Evolutionary conservation across 495 filamentous ascomycete genomes (phyloP), one percentile per base, ranked within the genome.

Genomic region (Penicillium cataractarum): DNA sequence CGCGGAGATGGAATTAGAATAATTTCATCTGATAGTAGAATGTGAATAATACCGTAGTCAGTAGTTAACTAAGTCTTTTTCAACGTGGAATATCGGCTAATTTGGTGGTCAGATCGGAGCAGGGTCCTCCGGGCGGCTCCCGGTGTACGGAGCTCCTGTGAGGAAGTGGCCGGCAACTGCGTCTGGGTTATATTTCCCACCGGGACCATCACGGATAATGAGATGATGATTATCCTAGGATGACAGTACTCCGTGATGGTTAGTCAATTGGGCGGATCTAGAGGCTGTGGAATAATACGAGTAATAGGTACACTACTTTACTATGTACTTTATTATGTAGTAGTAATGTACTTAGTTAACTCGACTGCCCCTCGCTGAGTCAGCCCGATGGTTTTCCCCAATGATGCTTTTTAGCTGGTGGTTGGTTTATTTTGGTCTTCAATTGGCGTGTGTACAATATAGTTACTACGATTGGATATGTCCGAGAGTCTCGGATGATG

Each of bases 71-170:
- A n/a, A 40, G 15, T 40, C 13, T 40, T n/a, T 17, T 40, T 40
- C 49, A 32, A 0, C 10, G 24, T 52, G 6, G n/a, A 52, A 10
- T 52, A 27, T 63, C 70, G 70, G 67, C 55, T 68, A 72, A 70
- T 70, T 70, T 55, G 44, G 29, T 54, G 22, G 33, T 12, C 24
- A 51, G 15, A 22, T 57, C 73, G 73, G 73, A 75, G 69, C 73
- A 72, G 67, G 57, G 73, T 75, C 71, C 71, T 75, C 73, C 73
- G 73, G 60, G 51, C 50, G 68, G 65, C 56, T 66, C 67, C 70
- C 70, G 70, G 70, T 72, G 70, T 70, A 61, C 17, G 39, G 39
- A 42, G 39, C 21, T 22, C 21, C n/a, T 46, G 40, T 46, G 40
- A 19, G 9, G 12, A 6, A 49, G 46, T 3, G 46, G 2, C 44